These are phyloP conservation scores for Domatiomyces catenatus DNA, from an alignment of 2,329 filamentous ascomycete genomes.

Conservation along the genomic window DNA sequence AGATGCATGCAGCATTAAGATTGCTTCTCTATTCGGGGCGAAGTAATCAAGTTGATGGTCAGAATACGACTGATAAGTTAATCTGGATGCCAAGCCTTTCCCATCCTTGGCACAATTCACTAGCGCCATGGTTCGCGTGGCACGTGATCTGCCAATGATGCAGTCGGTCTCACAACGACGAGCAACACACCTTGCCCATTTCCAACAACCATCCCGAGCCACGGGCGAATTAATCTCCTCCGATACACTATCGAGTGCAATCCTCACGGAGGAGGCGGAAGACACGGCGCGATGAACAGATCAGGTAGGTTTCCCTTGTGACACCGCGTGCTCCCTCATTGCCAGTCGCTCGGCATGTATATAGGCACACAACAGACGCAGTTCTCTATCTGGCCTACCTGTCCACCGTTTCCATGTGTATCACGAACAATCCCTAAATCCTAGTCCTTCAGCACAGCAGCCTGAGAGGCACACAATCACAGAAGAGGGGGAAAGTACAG, in stretches of 20 bases:
- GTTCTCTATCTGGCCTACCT: slow-evolving; percentile 1
- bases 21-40: too few species aligned
- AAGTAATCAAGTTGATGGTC: too few species aligned
- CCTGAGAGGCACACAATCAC: background rate
- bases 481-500: background rate
- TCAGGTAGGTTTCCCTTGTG: slow-evolving; percentile 7
- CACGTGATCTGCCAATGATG: background rate
- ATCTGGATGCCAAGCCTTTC: too few species aligned
- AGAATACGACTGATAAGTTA: too few species aligned
- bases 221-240: background rate
- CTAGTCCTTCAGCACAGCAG: too few species aligned
- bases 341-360: background rate
- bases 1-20: too few species aligned
- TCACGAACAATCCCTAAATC: background rate
- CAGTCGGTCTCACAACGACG: background rate
- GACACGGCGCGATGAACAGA: slow-evolving; percentile 6
- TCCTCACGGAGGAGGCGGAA: background rate
- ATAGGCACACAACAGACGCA: background rate
- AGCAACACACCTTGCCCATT: background rate
- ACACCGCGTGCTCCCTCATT: background rate
- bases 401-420: background rate
- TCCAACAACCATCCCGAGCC: background rate
- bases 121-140: too few species aligned
- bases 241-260: background rate
- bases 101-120: too few species aligned